phyloP scores from a whole-genome alignment of 192 early-diverging fungal species.

The Dimargaris cristalligena region DNA sequence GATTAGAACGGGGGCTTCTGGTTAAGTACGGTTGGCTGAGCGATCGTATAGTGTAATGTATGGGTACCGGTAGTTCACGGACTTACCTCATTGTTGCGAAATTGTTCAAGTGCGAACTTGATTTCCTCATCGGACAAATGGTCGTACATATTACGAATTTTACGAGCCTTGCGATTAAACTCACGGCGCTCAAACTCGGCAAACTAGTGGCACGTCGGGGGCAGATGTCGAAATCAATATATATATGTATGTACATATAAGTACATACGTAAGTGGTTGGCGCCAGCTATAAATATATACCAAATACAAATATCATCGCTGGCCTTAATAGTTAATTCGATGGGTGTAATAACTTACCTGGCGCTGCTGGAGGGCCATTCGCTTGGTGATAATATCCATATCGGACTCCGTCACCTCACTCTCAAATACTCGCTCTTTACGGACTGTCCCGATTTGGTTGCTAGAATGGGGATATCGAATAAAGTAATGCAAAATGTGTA shows the following conservation, averaged over 20 bases:
- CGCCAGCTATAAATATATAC: no score
- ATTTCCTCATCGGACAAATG: constrained; percentile 76
- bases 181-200: constrained; percentile 73
- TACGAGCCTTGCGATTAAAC: constrained; percentile 56
- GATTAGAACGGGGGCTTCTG: no score
- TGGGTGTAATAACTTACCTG: constrained; percentile 25
- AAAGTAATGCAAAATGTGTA: no score
- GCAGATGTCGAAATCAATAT: no score
- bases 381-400: constrained; percentile 74
- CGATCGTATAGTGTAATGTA: no score
- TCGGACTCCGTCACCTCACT: constrained; percentile 76
- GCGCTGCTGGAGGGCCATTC: constrained; percentile 76
- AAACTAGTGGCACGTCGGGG: constrained; percentile 31
- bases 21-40: no score
- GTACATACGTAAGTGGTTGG: no score
- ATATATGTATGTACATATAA: no score
- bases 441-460: constrained; percentile 51
- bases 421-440: constrained; percentile 80
- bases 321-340: not conserved
- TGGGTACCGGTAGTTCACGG: no score
- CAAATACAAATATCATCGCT: not conserved
- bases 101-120: constrained; percentile 59
- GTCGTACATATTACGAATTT: constrained; percentile 57
- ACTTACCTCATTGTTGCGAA: constrained; percentile 69
- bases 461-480: no score